These are phyloP conservation scores for Penicillium hesseltinei DNA, from an alignment of 2,329 filamentous ascomycete species.

Conservation along the genomic window DNA sequence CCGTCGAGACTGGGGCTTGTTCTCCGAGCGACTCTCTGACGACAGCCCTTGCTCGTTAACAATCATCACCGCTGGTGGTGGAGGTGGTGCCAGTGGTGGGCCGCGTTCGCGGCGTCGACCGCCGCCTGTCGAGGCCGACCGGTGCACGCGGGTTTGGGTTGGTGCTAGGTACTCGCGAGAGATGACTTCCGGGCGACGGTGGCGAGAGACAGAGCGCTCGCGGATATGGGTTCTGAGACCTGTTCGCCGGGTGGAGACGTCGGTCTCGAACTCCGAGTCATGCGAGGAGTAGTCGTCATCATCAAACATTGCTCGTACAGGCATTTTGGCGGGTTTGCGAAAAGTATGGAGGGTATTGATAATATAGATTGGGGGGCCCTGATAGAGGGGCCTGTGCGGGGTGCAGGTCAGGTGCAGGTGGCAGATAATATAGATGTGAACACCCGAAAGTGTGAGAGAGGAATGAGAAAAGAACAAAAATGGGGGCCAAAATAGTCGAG, in stretches of 20 bases:
- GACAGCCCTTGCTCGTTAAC: slow-evolving; percentile 35
- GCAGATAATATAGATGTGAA: slow-evolving; percentile 20
- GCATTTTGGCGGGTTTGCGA: slow-evolving; percentile 17
- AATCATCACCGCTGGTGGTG: slow-evolving; percentile 29
- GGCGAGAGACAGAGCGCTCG: slow-evolving; percentile 36
- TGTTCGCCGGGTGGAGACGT: slow-evolving; percentile 32
- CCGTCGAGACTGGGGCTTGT: slow-evolving; percentile 27
- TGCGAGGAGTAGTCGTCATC: slow-evolving; percentile 20
- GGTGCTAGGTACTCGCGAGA: slow-evolving; percentile 26
- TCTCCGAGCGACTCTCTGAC: slow-evolving; percentile 28
- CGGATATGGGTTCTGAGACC: slow-evolving; percentile 22
- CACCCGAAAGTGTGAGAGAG: slow-evolving; percentile 3
- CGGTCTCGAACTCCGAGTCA: slow-evolving; percentile 37
- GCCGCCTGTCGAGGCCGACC: slow-evolving; percentile 38
- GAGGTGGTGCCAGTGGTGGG: not conserved
- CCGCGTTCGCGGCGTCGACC: slow-evolving; percentile 27
- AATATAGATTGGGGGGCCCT: slow-evolving; percentile 2
- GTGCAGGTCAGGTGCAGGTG: slow-evolving; percentile 18
- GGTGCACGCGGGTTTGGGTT: slow-evolving; percentile 26
- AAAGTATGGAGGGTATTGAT: not conserved
- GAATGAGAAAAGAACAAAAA: slow-evolving; percentile 6
- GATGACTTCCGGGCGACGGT: slow-evolving; percentile 25
- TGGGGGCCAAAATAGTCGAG: not conserved
- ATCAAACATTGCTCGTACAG: slow-evolving; percentile 10
- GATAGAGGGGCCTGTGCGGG: slow-evolving; percentile 6